Conservation (phyloP, 2,329 filamentous ascomycete genomes). For the Colletotrichum theobromicola region DNA sequence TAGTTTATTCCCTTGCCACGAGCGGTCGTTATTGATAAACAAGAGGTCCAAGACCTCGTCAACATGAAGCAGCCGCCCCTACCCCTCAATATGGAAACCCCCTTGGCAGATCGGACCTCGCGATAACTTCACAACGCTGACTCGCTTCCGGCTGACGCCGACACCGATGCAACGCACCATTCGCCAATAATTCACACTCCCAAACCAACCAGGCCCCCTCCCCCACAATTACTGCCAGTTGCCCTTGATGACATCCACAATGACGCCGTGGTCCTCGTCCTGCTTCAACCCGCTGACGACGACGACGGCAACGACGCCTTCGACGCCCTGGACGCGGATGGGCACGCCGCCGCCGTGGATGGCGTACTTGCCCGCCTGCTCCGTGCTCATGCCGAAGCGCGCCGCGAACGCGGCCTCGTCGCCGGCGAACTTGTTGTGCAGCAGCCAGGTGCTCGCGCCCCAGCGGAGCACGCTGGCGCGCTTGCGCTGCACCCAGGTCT, state of each 20-base stretch:
- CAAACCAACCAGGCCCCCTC: background rate
- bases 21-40: background rate
- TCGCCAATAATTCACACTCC: background rate
- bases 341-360: constrained; percentile 82
- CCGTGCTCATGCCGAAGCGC: constrained; percentile 67
- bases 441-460: constrained; percentile 72
- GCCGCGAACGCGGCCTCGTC: constrained; percentile 69
- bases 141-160: background rate
- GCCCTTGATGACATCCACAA: constrained; percentile 71
- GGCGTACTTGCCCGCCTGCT: constrained; percentile 67
- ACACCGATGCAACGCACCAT: background rate
- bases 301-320: constrained; percentile 77
- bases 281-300: constrained; percentile 80
- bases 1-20: background rate
- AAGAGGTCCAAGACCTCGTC: background rate
- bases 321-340: constrained; percentile 73
- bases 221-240: constrained; percentile 37
- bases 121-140: background rate
- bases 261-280: constrained; percentile 77
- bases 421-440: constrained; percentile 69
- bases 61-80: background rate
- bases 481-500: constrained; percentile 74
- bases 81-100: background rate
- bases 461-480: constrained; percentile 74
- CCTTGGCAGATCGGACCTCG: background rate